Evolutionary conservation across 208 protist species (phyloP), one percentile per base, ranked within the genome.

Genomic region (Crithidia brevicula): DNA sequence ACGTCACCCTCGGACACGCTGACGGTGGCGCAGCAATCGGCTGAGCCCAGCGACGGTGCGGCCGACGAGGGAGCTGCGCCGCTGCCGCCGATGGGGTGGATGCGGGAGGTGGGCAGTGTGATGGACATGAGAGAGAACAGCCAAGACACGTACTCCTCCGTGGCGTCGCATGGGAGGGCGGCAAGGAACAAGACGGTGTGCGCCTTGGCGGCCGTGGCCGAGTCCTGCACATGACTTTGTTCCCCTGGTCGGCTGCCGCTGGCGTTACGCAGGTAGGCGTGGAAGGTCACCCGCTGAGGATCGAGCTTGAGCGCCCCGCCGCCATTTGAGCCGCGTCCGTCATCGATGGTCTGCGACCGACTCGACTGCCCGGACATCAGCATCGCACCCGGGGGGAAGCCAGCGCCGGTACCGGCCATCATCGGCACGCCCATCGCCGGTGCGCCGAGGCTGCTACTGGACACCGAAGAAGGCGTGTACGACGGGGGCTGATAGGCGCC

Each of bases 101-200:
- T 69, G 36, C 40, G 49, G 4, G 61, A 22, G 20, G 34, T 25
- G 3, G 52, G 69, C 2, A 75, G 46, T 5, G 61, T 40, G 13
- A 75, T 75, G 45, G 56, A 43, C 69, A 75, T 75, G 36, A 75
- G 49, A 2, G 60, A 74, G 49, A 89, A 86, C 20, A 84, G 49
- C 83, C 83, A 89, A 10, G 80, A 77, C 18, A 89, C 72, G 72
- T 83, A 90, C 20, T 75, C 62, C 18, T 38, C 38, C 23, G 67
- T 70, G 1, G 71, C 62, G 18, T 78, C 63, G 13, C 33, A 57
- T 5, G 74, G 57, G 22, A 90, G 67, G 10, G 81, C 84, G 51
- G 81, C 84, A 22, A 87, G 51, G 45, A 90, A 90, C 13, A 90
- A 34, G 2, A 60, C 50, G n/a, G 50, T 67, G 33, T 67, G 49